A percentile compares a stretch with the other conserved stretches of the same genome.
phyloP scores from a whole-genome alignment of 1,284 basidiomycete genomes.

The Apiotrichum akiyoshidainum region DNA sequence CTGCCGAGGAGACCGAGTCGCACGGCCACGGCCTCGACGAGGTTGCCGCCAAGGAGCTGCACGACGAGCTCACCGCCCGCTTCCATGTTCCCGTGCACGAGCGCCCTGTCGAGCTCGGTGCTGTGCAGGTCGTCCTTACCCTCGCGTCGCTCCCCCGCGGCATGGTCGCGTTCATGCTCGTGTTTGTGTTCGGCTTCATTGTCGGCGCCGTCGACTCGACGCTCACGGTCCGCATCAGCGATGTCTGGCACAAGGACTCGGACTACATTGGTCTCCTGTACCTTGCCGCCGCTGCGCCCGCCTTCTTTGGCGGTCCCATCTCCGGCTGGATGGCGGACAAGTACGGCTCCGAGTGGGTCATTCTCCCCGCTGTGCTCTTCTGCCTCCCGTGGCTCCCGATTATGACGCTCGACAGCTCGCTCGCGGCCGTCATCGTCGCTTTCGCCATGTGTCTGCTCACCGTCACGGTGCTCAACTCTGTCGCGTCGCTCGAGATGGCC shows the following conservation, averaged over 20 bases:
- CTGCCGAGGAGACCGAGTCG: not conserved
- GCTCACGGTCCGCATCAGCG: constrained; percentile 64
- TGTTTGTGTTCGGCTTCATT: constrained; percentile 60
- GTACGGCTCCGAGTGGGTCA: constrained; percentile 61
- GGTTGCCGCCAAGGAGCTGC: not conserved
- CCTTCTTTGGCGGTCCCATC: constrained; percentile 59
- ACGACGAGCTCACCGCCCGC: not conserved
- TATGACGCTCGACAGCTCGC: constrained; percentile 56
- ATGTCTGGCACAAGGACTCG: constrained; percentile 61
- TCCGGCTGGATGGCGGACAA: constrained; percentile 63
- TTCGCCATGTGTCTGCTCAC: constrained; percentile 56
- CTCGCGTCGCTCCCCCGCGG: constrained; percentile 60
- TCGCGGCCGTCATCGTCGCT: constrained; percentile 62
- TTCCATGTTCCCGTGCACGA: constrained; percentile 5
- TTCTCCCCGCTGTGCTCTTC: constrained; percentile 56
- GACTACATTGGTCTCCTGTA: constrained; percentile 67
- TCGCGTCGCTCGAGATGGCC: constrained; percentile 20
- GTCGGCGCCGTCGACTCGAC: constrained; percentile 40
- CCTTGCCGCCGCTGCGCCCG: constrained; percentile 66
- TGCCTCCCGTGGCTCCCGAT: constrained; percentile 66
- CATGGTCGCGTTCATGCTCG: constrained; percentile 56
- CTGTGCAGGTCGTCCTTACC: constrained; percentile 53
- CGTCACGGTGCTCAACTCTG: constrained; percentile 15
- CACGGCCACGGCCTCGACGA: too few relatives aligned
- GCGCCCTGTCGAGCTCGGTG: constrained; percentile 32